These are phyloP conservation scores for Pulveroboletus sp. DNA, from an alignment of 768 basidiomycete species.

Conservation along the genomic window DNA sequence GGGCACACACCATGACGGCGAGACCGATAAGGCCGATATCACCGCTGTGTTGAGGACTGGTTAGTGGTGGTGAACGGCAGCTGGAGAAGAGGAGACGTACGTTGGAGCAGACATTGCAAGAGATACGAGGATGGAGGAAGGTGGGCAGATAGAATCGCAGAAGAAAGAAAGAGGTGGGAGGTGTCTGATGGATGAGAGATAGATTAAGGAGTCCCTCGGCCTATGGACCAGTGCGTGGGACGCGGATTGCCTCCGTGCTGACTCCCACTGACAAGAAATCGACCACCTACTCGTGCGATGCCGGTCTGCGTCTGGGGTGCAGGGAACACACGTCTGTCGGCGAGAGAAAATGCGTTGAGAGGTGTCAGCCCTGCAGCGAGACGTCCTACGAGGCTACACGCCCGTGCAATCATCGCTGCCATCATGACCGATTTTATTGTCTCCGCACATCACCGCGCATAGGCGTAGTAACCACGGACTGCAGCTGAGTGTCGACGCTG, in stretches of 20 bases:
- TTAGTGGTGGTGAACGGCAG: slow-evolving; percentile 14
- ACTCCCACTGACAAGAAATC: slow-evolving; percentile 3
- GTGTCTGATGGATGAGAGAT: slow-evolving; percentile 28
- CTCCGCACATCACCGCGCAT: slow-evolving; percentile 7
- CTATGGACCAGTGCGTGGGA: slow-evolving; percentile 20
- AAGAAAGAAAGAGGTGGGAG: slow-evolving; percentile 20
- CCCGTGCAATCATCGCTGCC: background rate
- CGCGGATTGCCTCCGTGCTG: slow-evolving; percentile 5
- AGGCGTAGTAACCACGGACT: background rate
- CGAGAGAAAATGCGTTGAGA: slow-evolving; percentile 6
- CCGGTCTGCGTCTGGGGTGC: background rate
- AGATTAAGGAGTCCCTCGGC: background rate
- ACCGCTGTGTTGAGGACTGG: slow-evolving; percentile 49
- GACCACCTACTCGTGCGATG: background rate
- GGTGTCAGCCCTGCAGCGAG: background rate
- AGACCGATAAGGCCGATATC: slow-evolving; percentile 98
- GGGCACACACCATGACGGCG: slow-evolving; percentile 84
- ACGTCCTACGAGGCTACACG: slow-evolving; percentile 4
- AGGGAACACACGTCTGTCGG: background rate
- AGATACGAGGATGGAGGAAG: slow-evolving; percentile 31
- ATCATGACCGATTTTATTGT: slow-evolving; percentile 2
- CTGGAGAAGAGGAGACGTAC: slow-evolving; percentile 38
- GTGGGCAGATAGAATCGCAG: slow-evolving; percentile 15
- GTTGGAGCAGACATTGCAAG: slow-evolving; percentile 42
- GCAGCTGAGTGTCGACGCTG: background rate